These are phyloP conservation scores for Pyrenochaeta sp. DNA, from an alignment of 2,329 filamentous ascomycete species.

Conservation along the genomic window DNA sequence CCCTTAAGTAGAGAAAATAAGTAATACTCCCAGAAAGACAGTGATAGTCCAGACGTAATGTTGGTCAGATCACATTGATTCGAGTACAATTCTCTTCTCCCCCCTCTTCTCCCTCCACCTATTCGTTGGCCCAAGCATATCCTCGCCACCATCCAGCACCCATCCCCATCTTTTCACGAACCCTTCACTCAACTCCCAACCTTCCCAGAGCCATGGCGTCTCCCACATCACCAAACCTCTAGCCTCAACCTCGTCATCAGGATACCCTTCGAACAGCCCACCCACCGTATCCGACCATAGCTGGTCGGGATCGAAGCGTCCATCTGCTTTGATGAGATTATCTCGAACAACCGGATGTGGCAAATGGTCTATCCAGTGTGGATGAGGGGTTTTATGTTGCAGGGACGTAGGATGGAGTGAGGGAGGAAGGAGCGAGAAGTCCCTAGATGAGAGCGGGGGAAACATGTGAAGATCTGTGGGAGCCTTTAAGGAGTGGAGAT, in stretches of 20 bases:
- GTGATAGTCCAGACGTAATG: too few species aligned
- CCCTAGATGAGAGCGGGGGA: background rate
- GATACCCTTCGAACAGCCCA: conserved; percentile 14
- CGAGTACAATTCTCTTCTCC: background rate
- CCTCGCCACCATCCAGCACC: conserved; percentile 5
- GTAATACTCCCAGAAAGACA: background rate
- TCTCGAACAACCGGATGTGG: conserved; percentile 64
- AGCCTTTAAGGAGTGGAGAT: background rate
- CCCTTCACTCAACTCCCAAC: conserved; percentile 17
- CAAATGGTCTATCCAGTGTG: conserved; percentile 64
- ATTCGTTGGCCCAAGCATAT: conserved; percentile 7
- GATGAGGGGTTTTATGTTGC: conserved; percentile 61
- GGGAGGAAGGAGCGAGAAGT: background rate
- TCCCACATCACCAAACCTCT: conserved; percentile 11
- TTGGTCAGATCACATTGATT: background rate
- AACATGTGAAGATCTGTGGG: conserved; percentile 3
- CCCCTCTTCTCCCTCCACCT: conserved; percentile 12
- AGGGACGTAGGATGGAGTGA: conserved; percentile 59
- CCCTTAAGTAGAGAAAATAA: too few species aligned
- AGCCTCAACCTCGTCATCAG: conserved; percentile 3
- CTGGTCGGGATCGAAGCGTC: conserved; percentile 12
- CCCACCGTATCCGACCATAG: conserved; percentile 14
- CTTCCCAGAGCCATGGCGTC: conserved; percentile 11
- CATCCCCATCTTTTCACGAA: conserved; percentile 18
- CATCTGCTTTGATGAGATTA: conserved; percentile 52